Evolutionary conservation across 139 green algal genomes (phyloP).

Genomic region (Astrephomene gubernaculifera): DNA sequence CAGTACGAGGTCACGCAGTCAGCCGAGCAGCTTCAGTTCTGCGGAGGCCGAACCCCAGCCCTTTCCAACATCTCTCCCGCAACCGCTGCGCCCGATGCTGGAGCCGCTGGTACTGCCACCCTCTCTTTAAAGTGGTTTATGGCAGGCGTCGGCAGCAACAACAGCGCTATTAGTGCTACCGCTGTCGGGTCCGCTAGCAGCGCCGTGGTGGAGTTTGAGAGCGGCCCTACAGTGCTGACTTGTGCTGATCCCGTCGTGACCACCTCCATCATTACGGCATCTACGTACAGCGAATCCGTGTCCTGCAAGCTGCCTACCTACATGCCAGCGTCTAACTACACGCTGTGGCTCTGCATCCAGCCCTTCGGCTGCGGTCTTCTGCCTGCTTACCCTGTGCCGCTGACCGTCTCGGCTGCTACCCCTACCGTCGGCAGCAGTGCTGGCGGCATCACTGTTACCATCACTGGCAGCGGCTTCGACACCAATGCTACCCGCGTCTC

Average conservation of each 20-base stretch:
- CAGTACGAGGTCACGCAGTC: neutral
- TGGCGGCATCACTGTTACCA: constrained; percentile 35
- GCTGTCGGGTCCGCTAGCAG: neutral
- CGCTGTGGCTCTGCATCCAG: constrained; percentile 41
- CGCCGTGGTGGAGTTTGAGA: constrained; percentile 25
- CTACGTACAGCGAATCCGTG: neutral
- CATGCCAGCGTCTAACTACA: constrained; percentile 33
- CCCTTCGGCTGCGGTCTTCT: constrained; percentile 24
- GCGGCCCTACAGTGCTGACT: neutral
- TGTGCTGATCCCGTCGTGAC: neutral
- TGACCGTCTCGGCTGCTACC: constrained; percentile 2
- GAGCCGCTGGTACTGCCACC: neutral
- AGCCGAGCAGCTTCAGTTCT: neutral
- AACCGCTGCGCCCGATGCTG: neutral
- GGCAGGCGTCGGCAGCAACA: neutral
- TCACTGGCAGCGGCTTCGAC: constrained; percentile 47
- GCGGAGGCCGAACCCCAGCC: constrained; percentile 6
- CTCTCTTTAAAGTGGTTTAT: constrained; percentile 12
- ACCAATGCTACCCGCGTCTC: neutral
- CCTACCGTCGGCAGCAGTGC: constrained; percentile 25
- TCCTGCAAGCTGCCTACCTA: constrained; percentile 15
- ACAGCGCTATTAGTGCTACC: neutral
- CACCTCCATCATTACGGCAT: neutral
- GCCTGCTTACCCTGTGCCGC: neutral
- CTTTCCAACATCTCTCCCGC: neutral